Evolutionary conservation across 345 rosid genomes (phyloP).

Genomic region (Eucalyptus albens): DNA sequence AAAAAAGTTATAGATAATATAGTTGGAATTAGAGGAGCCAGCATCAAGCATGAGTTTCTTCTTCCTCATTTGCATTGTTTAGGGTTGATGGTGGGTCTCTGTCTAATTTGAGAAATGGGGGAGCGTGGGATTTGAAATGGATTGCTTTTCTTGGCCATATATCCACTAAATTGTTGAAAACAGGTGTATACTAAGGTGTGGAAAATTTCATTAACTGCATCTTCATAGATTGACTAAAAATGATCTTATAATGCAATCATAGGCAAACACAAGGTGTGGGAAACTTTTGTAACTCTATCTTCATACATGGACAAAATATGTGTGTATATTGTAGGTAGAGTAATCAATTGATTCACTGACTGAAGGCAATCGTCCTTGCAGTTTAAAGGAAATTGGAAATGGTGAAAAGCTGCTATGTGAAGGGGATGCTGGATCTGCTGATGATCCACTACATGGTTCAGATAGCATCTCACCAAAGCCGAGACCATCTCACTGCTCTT

Average conservation of each 20-base stretch:
- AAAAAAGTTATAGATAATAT: background rate
- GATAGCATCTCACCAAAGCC: constrained; percentile 19
- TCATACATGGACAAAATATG: background rate
- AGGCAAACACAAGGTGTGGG: background rate
- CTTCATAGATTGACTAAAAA: background rate
- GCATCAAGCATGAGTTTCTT: background rate
- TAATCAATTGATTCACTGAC: background rate
- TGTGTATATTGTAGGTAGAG: background rate
- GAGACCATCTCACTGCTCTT: constrained; percentile 63
- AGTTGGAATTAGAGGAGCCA: background rate
- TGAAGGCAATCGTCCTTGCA: constrained; percentile 4
- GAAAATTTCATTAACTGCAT: background rate
- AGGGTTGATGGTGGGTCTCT: background rate
- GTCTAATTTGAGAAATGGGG: background rate
- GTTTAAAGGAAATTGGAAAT: constrained; percentile 51
- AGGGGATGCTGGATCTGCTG: constrained; percentile 9
- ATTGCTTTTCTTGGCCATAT: background rate
- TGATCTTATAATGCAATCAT: background rate
- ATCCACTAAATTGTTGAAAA: background rate
- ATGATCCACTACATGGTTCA: constrained; percentile 5
- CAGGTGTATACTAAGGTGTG: background rate
- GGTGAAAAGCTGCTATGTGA: constrained; percentile 12
- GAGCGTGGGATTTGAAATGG: background rate
- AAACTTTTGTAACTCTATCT: background rate
- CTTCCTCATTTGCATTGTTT: background rate